Base-by-base conservation (phyloP, 495 filamentous ascomycete species). In the Collariella sp. region DNA sequence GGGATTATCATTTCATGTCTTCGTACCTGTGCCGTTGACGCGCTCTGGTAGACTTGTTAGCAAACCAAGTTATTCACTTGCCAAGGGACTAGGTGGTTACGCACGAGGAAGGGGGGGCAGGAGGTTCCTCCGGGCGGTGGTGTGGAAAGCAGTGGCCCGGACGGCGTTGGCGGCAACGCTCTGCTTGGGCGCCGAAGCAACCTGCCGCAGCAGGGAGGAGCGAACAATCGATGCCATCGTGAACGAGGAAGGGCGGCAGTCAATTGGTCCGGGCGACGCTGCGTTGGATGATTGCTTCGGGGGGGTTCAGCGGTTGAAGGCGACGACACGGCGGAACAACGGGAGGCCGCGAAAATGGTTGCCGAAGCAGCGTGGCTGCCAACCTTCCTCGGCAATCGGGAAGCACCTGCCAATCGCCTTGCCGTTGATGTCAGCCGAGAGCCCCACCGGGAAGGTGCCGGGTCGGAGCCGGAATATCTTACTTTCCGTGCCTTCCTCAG, bases 11-110 rank as follows among this genome's bases (percentile, higher is more conserved):
- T 31, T 4, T 31, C 26, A 49, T 50, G 50, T 31, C 16, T 40
- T 74, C 76, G 66, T 86, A 94, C 88, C 80, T 60, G 85, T 85
- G 78, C 88, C 88, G 40, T 88, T 69, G 54, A 94, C 79, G 38
- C 69, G 66, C 77, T 94, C 88, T 94, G 67, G 54, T 65, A 20
- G 36, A 7, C 12, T 13, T 44, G 35, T 56, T 67, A 57, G 50
- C 47, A 55, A 56, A 10, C 2, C 9, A n/a, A 4, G 9, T 31
- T 18, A 23, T 19, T 22, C 6, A 9, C 36, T 16, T 44, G 59
- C 57, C 46, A 39, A 31, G 54, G 60, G 59, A 7, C 11, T 19
- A 2, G 5, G 53, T 51, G 49, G 35, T 40, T 55, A 62, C 62
- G 41, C 36, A 67, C 67, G 67, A 35, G 64, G 60, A 50, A 35